Evolutionary conservation across 306 rosid species (phyloP).

Genomic region (Rosa rugosa): DNA sequence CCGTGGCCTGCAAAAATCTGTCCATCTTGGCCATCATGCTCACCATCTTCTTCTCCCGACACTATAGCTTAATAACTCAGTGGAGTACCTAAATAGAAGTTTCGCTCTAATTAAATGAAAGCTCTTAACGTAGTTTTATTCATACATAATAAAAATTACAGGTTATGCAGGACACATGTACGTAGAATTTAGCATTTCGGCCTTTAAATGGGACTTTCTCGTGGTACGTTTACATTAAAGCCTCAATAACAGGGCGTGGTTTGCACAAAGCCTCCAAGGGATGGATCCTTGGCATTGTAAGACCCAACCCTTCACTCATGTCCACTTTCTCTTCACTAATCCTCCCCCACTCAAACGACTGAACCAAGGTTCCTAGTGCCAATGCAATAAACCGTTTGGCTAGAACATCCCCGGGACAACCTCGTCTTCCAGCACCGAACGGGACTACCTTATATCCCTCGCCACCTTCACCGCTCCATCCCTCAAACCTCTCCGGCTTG

Average conservation of each 20-base stretch:
- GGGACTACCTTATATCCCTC: slow-evolving; percentile 28
- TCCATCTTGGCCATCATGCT: slow-evolving; percentile 24
- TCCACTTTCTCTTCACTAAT: slow-evolving; percentile 10
- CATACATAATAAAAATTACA: neutral
- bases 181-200: neutral
- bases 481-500: slow-evolving; percentile 26
- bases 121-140: neutral
- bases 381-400: slow-evolving; percentile 27
- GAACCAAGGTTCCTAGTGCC: slow-evolving; percentile 23
- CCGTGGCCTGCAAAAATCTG: slow-evolving; percentile 6
- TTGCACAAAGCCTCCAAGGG: slow-evolving; percentile 34
- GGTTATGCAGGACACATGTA: neutral
- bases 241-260: neutral
- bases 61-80: neutral
- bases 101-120: neutral
- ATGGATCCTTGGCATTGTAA: slow-evolving; percentile 17
- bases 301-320: slow-evolving; percentile 25
- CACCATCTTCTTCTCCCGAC: slow-evolving; percentile 21
- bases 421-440: slow-evolving; percentile 42
- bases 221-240: neutral
- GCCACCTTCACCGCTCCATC: neutral
- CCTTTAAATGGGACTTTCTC: too few species aligned
- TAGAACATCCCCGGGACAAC: slow-evolving; percentile 39
- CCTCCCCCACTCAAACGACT: slow-evolving; percentile 33
- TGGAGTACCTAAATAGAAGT: too few species aligned